phyloP scores from a whole-genome alignment of 2,329 filamentous ascomycete species.

The Aspergillus caelatus region DNA sequence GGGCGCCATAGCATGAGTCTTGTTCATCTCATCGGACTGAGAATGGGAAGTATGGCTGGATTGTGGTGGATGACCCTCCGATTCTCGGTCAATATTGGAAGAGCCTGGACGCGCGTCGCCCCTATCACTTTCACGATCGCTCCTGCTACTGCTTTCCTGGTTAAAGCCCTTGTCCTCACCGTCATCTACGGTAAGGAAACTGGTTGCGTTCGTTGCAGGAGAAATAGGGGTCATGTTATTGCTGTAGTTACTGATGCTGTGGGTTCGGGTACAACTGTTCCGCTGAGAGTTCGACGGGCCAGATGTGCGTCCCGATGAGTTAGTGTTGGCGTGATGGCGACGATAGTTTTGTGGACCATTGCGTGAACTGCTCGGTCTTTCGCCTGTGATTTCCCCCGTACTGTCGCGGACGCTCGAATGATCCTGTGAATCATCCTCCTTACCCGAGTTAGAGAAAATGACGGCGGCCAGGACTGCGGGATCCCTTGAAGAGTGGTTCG shows the following conservation, averaged over 20 bases:
- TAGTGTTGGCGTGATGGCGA: slow-evolving; percentile 36
- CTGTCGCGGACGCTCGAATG: slow-evolving; percentile 14
- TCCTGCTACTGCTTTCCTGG: slow-evolving; percentile 31
- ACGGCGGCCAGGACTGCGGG: slow-evolving; percentile 33
- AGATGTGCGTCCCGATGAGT: slow-evolving; percentile 38
- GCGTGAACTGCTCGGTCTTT: slow-evolving; percentile 34
- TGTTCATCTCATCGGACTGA: slow-evolving; percentile 27
- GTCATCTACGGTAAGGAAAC: slow-evolving; percentile 46
- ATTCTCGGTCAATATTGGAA: slow-evolving; percentile 27
- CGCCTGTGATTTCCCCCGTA: slow-evolving; percentile 21
- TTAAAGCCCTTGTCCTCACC: slow-evolving; percentile 40
- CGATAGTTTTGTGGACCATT: slow-evolving; percentile 25
- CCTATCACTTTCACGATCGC: slow-evolving; percentile 33
- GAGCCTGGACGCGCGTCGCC: slow-evolving; percentile 36
- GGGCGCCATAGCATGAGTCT: slow-evolving; percentile 24
- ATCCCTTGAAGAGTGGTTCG: slow-evolving; percentile 24
- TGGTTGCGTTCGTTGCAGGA: slow-evolving; percentile 49
- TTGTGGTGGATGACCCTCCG: slow-evolving; percentile 23
- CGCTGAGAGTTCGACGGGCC: slow-evolving; percentile 38
- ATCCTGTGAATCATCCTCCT: slow-evolving; percentile 17
- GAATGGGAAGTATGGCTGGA: slow-evolving; percentile 29
- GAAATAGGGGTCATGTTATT: slow-evolving; percentile 47
- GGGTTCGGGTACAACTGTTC: slow-evolving; percentile 43
- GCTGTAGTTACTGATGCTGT: slow-evolving; percentile 46
- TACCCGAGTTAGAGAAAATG: slow-evolving; percentile 27